These are phyloP conservation scores for Chytridium lagenaria DNA, from an alignment of 371 early-diverging fungal genomes.

Conservation along the genomic window DNA sequence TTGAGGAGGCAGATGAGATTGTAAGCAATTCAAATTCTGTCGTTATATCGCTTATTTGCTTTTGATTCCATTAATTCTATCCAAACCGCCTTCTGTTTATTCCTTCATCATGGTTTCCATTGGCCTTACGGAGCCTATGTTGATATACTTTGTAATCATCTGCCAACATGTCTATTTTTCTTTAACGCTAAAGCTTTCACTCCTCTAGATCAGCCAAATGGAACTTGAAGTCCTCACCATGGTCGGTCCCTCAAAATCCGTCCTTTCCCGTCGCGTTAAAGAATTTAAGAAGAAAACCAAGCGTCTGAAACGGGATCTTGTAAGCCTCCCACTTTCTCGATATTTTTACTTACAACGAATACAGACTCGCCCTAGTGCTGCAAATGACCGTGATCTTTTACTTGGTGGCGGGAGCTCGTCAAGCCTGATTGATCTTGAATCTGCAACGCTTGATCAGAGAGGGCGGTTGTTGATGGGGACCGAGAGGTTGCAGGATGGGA, in stretches of 20 bases:
- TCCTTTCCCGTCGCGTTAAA: conserved; percentile 75
- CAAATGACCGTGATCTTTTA: conserved; percentile 50
- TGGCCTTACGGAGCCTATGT: no score
- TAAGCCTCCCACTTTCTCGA: conserved; percentile 39
- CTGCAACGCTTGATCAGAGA: conserved; percentile 79
- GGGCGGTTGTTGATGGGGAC: conserved; percentile 82
- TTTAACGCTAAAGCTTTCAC: not conserved
- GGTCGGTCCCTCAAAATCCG: conserved; percentile 65
- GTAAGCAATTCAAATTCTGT: conserved; percentile 54
- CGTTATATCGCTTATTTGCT: not conserved
- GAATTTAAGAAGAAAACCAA: conserved; percentile 80
- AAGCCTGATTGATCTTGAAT: conserved; percentile 51
- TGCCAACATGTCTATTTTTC: no score
- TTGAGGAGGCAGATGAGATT: conserved; percentile 90
- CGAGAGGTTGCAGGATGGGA: conserved; percentile 79
- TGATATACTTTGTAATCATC: no score
- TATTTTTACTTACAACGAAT: not conserved
- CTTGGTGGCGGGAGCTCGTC: conserved; percentile 34
- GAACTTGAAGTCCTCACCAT: conserved; percentile 86
- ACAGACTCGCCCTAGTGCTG: not conserved
- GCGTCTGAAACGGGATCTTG: conserved; percentile 74
- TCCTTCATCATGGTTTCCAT: no score
- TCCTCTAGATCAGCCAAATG: conserved; percentile 81
- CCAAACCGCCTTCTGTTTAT: no score
- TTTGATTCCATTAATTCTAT: no score